Conservation (phyloP, 352 stramenopile genomes). For the Pythium aphanidermatum region DNA sequence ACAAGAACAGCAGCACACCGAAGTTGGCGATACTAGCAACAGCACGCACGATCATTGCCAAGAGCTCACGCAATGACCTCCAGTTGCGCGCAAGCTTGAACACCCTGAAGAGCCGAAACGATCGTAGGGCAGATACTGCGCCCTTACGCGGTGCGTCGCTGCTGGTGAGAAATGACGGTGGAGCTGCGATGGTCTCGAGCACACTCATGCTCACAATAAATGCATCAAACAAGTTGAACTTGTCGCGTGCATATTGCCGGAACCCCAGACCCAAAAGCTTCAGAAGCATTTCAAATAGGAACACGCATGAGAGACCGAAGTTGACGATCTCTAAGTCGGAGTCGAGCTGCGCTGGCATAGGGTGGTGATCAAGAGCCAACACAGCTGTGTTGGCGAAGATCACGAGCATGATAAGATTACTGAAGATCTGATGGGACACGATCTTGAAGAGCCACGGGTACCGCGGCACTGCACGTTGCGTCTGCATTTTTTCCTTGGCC, state of each 20-base stretch:
- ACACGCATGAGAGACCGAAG: conserved; percentile 70
- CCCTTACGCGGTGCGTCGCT: conserved; percentile 46
- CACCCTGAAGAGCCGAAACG: conserved; percentile 88
- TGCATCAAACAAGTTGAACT: conserved; percentile 83
- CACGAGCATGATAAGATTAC: conserved; percentile 54
- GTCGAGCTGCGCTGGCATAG: conserved; percentile 47
- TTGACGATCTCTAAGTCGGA: conserved; percentile 71
- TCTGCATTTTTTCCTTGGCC: conserved; percentile 24
- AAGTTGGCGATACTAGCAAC: conserved; percentile 94
- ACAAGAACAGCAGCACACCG: conserved; percentile 90
- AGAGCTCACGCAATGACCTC: conserved; percentile 87
- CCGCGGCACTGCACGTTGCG: conserved; percentile 16
- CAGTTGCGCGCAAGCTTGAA: conserved; percentile 94
- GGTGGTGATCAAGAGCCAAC: conserved; percentile 78
- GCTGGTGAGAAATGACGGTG: conserved; percentile 61
- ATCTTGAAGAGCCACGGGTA: conserved; percentile 43
- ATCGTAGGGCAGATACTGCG: conserved; percentile 77
- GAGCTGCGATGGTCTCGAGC: conserved; percentile 57
- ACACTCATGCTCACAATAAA: conserved; percentile 81
- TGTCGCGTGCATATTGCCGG: conserved; percentile 60
- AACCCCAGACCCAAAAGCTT: conserved; percentile 84
- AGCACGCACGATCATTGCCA: conserved; percentile 86
- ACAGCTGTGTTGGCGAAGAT: conserved; percentile 85
- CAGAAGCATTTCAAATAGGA: conserved; percentile 69
- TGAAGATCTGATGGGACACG: conserved; percentile 56